A percentile compares a stretch with the other conserved stretches of the same genome.
phyloP scores from a whole-genome alignment of 208 protist genomes.

The Herpetomonas samuelpessoai region DNA sequence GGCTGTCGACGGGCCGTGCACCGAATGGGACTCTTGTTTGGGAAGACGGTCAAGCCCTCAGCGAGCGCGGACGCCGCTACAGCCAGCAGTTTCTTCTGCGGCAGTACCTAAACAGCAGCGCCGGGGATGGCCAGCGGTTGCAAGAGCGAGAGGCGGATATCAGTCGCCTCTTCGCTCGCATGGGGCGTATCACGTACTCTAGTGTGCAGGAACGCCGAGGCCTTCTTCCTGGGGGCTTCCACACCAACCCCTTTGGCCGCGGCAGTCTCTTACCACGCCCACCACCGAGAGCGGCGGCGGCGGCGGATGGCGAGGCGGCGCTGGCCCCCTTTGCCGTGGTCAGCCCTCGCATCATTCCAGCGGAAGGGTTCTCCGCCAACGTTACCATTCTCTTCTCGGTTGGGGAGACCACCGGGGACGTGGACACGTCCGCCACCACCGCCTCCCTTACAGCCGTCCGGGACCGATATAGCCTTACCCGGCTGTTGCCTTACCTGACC shows the following conservation, averaged over 20 bases:
- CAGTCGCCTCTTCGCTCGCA: background rate
- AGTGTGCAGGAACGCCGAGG: constrained; percentile 1
- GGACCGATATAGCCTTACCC: constrained; percentile 25
- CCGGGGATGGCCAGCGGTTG: constrained; percentile 14
- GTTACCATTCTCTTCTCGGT: constrained; percentile 27
- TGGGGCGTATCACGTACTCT: constrained; percentile 13
- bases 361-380: constrained; percentile 23
- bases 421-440: constrained; percentile 19
- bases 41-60: background rate
- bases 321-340: background rate
- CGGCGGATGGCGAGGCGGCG: background rate
- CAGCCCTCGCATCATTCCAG: constrained; percentile 9
- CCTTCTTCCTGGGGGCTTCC: background rate
- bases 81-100: constrained; percentile 9
- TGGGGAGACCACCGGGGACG: constrained; percentile 29
- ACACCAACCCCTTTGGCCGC: constrained; percentile 4
- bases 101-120: background rate
- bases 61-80: background rate
- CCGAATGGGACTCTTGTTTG: background rate
- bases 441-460: constrained; percentile 15
- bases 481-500: constrained; percentile 27
- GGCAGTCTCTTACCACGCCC: no score
- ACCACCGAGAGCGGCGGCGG: no score
- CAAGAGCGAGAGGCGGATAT: constrained; percentile 24
- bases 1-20: background rate